Evolutionary conservation across 805 yeast species (phyloP).

Genomic region (Saturnispora sekii): DNA sequence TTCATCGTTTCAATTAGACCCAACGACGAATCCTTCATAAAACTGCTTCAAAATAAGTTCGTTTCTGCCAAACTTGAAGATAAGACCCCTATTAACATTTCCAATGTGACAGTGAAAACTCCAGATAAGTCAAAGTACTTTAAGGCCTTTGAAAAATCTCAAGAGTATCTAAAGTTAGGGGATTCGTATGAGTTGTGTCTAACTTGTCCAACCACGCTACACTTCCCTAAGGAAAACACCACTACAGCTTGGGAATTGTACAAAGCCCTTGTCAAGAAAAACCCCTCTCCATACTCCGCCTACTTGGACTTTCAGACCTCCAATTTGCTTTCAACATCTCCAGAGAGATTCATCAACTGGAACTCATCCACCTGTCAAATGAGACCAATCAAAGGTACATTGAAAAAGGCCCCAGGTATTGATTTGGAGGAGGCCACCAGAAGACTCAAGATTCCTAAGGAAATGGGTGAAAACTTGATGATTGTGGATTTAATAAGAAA

Average conservation of each 20-base stretch:
- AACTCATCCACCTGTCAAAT: conserved; percentile 53
- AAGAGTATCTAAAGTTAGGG: conserved; percentile 59
- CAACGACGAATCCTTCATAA: conserved; percentile 31
- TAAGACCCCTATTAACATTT: neutral
- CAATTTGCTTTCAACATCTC: conserved; percentile 75
- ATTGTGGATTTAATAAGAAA: conserved; percentile 93
- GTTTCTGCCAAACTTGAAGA: neutral
- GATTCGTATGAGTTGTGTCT: conserved; percentile 92
- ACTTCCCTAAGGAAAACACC: conserved; percentile 31
- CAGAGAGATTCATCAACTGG: conserved; percentile 90
- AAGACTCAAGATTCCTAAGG: conserved; percentile 76
- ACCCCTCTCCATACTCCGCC: conserved; percentile 92
- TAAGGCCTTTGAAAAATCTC: conserved; percentile 51
- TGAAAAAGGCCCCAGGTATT: conserved; percentile 50
- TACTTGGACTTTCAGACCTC: conserved; percentile 61
- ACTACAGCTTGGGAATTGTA: conserved; percentile 71
- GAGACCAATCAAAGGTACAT: conserved; percentile 96
- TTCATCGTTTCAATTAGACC: conserved; percentile 43
- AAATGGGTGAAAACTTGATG: conserved; percentile 93
- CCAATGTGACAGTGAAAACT: conserved; percentile 25
- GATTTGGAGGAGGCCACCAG: conserved; percentile 48
- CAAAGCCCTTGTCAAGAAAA: conserved; percentile 54
- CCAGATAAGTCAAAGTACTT: conserved; percentile 51
- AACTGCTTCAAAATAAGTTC: neutral
- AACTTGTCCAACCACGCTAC: conserved; percentile 62